Evolutionary conservation across 768 basidiomycete species (phyloP).

Genomic region (Lactarius indigo): DNA sequence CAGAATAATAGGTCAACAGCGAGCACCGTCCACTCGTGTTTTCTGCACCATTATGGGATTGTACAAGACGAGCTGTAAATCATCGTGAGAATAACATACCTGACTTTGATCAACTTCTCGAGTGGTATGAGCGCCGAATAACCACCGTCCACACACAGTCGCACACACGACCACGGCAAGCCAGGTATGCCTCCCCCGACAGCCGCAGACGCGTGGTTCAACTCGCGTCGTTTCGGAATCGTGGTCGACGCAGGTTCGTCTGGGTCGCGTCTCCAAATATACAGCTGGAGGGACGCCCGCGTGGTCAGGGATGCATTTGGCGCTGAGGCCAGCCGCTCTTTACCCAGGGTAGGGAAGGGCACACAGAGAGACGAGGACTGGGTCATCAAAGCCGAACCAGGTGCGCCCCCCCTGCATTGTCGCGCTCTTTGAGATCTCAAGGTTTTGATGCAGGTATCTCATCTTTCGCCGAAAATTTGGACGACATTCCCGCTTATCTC

Average conservation of each 20-base stretch:
- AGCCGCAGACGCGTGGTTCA: conserved; percentile 68
- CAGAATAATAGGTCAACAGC: neutral
- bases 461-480: conserved; percentile 65
- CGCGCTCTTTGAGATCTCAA: neutral
- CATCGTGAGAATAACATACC: conserved; percentile 12
- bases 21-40: conserved; percentile 38
- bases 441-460: conserved; percentile 66
- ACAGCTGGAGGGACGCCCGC: conserved; percentile 90
- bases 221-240: conserved; percentile 81
- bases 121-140: neutral
- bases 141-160: neutral
- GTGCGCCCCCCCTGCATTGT: conserved; percentile 43
- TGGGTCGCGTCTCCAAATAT: conserved; percentile 92
- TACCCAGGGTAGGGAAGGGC: conserved; percentile 92
- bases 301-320: conserved; percentile 51
- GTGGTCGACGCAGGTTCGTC: conserved; percentile 99
- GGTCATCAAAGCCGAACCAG: conserved; percentile 91
- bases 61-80: neutral
- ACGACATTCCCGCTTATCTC: conserved; percentile 70
- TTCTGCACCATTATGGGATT: conserved; percentile 38
- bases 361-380: conserved; percentile 76
- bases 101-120: neutral
- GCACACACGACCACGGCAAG: conserved; percentile 1
- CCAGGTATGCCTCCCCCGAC: conserved; percentile 69
- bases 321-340: conserved; percentile 45